Percentiles rank a stretch among this genome's conserved stretches.
These are phyloP conservation scores for Penicillium sp. DNA, from an alignment of 2,329 filamentous ascomycete genomes.

Conservation along the genomic window DNA sequence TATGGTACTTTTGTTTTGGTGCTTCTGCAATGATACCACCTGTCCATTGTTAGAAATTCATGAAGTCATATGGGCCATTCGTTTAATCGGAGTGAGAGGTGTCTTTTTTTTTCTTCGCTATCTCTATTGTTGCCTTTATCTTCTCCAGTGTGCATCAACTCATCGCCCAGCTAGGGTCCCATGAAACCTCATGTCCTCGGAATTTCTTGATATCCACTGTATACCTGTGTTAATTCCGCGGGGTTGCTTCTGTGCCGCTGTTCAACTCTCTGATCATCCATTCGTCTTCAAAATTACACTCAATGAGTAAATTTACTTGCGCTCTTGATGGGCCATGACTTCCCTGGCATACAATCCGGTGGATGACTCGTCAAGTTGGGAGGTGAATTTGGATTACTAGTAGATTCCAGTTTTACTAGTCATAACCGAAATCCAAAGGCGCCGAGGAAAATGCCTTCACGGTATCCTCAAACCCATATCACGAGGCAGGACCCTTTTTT, in stretches of 20 bases:
- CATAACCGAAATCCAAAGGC: no score
- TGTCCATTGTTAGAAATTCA: conserved; percentile 27
- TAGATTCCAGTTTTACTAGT: no score
- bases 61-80: conserved; percentile 27
- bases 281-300: background rate
- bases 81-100: conserved; percentile 11
- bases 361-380: no score
- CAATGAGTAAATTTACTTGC: background rate
- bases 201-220: background rate
- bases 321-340: background rate
- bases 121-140: background rate
- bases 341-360: no score
- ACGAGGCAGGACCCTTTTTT: no score
- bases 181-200: background rate
- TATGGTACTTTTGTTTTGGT: conserved; percentile 5
- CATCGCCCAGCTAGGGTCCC: background rate
- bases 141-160: background rate
- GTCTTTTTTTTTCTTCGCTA: background rate
- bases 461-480: no score
- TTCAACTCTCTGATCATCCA: background rate
- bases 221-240: background rate
- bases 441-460: no score
- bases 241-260: background rate
- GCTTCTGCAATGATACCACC: conserved; percentile 27
- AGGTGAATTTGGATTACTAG: no score